These are phyloP conservation scores for Stachybotrys chartarum DNA, from an alignment of 2,329 filamentous ascomycete genomes.

Conservation along the genomic window DNA sequence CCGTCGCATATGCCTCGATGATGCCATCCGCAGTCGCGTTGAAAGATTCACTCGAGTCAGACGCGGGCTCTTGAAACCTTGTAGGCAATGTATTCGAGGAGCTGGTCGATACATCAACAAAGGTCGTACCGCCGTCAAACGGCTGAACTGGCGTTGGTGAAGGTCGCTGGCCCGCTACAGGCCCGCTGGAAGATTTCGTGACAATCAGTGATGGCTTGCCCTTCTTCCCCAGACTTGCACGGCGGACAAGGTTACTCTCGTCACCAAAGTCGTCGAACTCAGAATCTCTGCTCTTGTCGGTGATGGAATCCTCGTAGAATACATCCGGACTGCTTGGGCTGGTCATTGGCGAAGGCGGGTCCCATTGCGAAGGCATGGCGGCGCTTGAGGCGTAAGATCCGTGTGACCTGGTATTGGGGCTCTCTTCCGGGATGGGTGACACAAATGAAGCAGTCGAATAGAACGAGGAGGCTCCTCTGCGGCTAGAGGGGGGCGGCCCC, in stretches of 20 bases:
- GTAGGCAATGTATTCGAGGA: slow-evolving; percentile 36
- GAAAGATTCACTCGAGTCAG: slow-evolving; percentile 5
- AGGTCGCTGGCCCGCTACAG: slow-evolving; percentile 15
- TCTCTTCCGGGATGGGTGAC: slow-evolving; percentile 71
- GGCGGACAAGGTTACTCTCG: slow-evolving; percentile 51
- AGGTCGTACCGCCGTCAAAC: slow-evolving; percentile 37
- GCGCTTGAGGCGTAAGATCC: slow-evolving; percentile 65
- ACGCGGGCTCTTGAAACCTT: slow-evolving; percentile 8
- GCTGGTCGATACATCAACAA: slow-evolving; percentile 37
- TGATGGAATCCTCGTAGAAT: slow-evolving; percentile 42
- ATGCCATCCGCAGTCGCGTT: slow-evolving; percentile 37
- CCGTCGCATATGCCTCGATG: slow-evolving; percentile 42
- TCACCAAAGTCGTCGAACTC: slow-evolving; percentile 42
- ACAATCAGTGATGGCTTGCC: slow-evolving; percentile 50
- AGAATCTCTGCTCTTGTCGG: slow-evolving; percentile 34
- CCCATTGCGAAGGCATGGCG: slow-evolving; percentile 64
- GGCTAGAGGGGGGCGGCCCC: slow-evolving; percentile 53
- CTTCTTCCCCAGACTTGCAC: slow-evolving; percentile 54
- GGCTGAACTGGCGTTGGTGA: slow-evolving; percentile 30
- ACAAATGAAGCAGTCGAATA: slow-evolving; percentile 62
- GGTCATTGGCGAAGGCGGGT: slow-evolving; percentile 34
- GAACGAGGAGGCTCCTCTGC: slow-evolving; percentile 55
- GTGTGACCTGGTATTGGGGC: slow-evolving; percentile 47
- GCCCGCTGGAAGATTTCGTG: slow-evolving; percentile 12
- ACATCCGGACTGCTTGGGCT: slow-evolving; percentile 41